Conservation (phyloP, 495 filamentous ascomycete genomes). For the Lindgomyces ingoldianus region DNA sequence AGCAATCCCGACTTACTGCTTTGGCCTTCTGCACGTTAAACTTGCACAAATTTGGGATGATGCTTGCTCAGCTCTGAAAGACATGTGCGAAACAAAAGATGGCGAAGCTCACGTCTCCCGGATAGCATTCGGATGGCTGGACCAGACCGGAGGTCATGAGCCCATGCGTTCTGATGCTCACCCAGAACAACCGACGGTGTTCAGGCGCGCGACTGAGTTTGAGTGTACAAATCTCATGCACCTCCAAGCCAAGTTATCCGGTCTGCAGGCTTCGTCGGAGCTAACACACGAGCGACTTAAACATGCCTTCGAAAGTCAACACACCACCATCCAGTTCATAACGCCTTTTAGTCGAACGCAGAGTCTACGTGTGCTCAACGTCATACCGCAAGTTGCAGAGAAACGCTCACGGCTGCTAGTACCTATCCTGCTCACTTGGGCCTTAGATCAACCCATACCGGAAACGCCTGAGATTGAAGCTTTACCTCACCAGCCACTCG, state of each 20-base stretch:
- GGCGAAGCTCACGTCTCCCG: conserved; percentile 74
- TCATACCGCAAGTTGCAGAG: conserved; percentile 74
- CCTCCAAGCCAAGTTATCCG: conserved; percentile 52
- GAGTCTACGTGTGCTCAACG: conserved; percentile 75
- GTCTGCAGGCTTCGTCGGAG: conserved; percentile 46
- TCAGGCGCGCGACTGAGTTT: conserved; percentile 61
- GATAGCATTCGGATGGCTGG: conserved; percentile 79
- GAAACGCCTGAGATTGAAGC: conserved; percentile 36
- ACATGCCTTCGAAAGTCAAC: conserved; percentile 53
- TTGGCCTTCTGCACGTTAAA: conserved; percentile 83
- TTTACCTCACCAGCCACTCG: conserved; percentile 12
- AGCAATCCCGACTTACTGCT: conserved; percentile 78
- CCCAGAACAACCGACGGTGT: not conserved
- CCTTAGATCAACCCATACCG: conserved; percentile 44
- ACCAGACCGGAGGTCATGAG: conserved; percentile 46
- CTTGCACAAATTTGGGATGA: conserved; percentile 85
- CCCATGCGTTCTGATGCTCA: not conserved
- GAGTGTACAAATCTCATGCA: conserved; percentile 74
- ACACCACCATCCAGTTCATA: conserved; percentile 36
- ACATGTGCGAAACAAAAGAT: conserved; percentile 65
- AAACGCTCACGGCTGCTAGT: conserved; percentile 80
- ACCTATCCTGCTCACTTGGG: conserved; percentile 82
- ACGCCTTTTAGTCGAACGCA: conserved; percentile 55
- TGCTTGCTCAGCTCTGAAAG: conserved; percentile 68
- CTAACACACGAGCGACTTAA: conserved; percentile 52